Conservation (phyloP, 75 land plant species). For the Pinus tabuliformis region DNA sequence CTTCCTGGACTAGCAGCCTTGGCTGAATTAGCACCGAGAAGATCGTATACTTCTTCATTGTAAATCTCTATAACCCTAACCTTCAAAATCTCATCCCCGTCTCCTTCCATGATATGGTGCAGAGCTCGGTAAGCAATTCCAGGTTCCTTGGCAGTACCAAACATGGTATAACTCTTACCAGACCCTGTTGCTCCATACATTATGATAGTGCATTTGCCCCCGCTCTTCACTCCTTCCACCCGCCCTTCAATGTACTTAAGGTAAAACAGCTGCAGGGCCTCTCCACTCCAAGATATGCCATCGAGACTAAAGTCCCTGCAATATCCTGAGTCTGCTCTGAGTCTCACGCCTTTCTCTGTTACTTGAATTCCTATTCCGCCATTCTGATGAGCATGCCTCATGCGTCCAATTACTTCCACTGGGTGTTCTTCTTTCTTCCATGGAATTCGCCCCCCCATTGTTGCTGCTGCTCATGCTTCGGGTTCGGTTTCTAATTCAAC, state of each 20-base stretch:
- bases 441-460: slow-evolving; percentile 6
- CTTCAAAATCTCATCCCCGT: slow-evolving; percentile 12
- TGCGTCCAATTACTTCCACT: slow-evolving; percentile 43
- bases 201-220: slow-evolving; percentile 42
- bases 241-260: slow-evolving; percentile 30
- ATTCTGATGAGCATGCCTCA: slow-evolving; percentile 18
- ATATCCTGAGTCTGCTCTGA: slow-evolving; percentile 26
- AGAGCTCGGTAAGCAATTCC: slow-evolving; percentile 48
- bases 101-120: slow-evolving; percentile 29
- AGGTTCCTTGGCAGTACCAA: slow-evolving; percentile 36
- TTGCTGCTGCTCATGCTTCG: not conserved
- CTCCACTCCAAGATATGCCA: slow-evolving; percentile 35
- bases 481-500: not conserved
- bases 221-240: slow-evolving; percentile 37
- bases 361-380: slow-evolving; percentile 17
- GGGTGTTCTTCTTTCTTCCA: slow-evolving; percentile 26
- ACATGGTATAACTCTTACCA: slow-evolving; percentile 56
- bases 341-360: slow-evolving; percentile 10
- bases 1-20: slow-evolving; percentile 8
- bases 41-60: slow-evolving; percentile 49
- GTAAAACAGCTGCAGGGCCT: slow-evolving; percentile 34
- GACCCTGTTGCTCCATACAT: slow-evolving; percentile 56
- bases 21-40: slow-evolving; percentile 17
- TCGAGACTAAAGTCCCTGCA: slow-evolving; percentile 37
- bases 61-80: slow-evolving; percentile 44